These are phyloP conservation scores for Rhodotorula kratochvilovae DNA, from an alignment of 768 basidiomycete species.

Conservation along the genomic window DNA sequence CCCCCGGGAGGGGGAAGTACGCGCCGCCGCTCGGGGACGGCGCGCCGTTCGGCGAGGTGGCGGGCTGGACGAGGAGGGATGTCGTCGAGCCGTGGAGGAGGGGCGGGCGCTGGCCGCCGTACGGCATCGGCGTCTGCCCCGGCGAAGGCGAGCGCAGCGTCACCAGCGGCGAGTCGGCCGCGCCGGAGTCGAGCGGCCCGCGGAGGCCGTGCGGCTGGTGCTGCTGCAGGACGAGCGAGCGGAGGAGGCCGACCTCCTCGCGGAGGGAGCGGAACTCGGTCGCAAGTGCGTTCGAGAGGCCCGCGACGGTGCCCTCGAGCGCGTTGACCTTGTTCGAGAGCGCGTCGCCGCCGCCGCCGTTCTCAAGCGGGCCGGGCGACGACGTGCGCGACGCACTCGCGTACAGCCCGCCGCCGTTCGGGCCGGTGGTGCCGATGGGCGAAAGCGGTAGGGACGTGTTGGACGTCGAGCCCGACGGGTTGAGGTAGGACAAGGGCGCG, in stretches of 20 bases:
- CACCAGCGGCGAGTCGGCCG: conserved; percentile 30
- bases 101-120: neutral
- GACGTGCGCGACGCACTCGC: conserved; percentile 11
- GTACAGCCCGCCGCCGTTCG: neutral
- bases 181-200: neutral
- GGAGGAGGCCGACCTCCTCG: conserved; percentile 58
- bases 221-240: conserved; percentile 29
- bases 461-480: neutral
- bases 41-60: neutral
- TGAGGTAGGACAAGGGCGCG: conserved; percentile 12
- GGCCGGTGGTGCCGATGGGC: neutral
- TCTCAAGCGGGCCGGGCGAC: conserved; percentile 26
- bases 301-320: conserved; percentile 30
- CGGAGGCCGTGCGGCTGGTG: conserved; percentile 2
- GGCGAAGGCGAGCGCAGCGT: conserved; percentile 38
- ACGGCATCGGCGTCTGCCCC: neutral
- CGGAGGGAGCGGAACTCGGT: conserved; percentile 21
- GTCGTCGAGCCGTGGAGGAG: conserved; percentile 8
- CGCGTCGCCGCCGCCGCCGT: neutral
- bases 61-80: conserved; percentile 47
- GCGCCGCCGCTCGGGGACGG: neutral
- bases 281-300: conserved; percentile 19
- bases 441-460: conserved; percentile 7
- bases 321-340: conserved; percentile 50
- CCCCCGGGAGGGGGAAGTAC: neutral